phyloP scores from a whole-genome alignment of 1,139 yeast species.

The Pichia sp. region DNA sequence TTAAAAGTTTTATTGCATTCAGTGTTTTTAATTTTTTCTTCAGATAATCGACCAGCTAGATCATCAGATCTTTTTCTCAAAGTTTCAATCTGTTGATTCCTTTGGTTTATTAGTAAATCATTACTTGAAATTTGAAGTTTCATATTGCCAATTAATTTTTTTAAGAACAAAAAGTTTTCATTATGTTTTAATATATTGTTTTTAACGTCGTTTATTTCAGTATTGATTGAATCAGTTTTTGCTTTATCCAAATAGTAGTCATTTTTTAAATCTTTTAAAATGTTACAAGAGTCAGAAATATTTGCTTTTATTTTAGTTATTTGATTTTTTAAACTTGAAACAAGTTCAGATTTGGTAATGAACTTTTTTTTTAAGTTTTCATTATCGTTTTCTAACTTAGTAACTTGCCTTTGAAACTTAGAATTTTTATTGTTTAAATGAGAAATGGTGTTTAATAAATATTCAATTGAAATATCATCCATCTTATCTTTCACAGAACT shows the following conservation, averaged over 20 bases:
- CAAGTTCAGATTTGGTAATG: constrained; percentile 7
- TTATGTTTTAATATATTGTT: constrained; percentile 7
- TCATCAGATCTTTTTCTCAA: constrained; percentile 21
- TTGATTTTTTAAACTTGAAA: constrained; percentile 12
- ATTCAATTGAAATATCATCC: constrained; percentile 17
- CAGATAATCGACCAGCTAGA: constrained; percentile 24
- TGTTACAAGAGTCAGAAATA: neutral
- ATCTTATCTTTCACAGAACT: neutral
- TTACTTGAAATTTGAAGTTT: constrained; percentile 8
- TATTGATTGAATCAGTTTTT: constrained; percentile 2
- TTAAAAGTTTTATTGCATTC: constrained; percentile 12
- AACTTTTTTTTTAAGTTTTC: constrained; percentile 10
- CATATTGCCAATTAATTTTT: constrained; percentile 5
- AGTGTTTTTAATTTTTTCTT: constrained; percentile 21
- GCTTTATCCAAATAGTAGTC: constrained; percentile 3
- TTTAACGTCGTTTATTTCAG: constrained; percentile 6
- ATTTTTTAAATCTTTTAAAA: constrained; percentile 4
- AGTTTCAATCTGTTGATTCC: constrained; percentile 12
- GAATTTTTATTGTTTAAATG: constrained; percentile 18
- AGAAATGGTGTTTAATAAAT: constrained; percentile 19
- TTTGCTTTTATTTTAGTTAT: constrained; percentile 6
- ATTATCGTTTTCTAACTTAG: constrained; percentile 7
- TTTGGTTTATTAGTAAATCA: constrained; percentile 10
- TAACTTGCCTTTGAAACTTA: constrained; percentile 9
- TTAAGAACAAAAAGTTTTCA: constrained; percentile 9